Evolutionary conservation across 1,139 yeast genomes (phyloP).

Genomic region (Blastobotrys persicus): DNA sequence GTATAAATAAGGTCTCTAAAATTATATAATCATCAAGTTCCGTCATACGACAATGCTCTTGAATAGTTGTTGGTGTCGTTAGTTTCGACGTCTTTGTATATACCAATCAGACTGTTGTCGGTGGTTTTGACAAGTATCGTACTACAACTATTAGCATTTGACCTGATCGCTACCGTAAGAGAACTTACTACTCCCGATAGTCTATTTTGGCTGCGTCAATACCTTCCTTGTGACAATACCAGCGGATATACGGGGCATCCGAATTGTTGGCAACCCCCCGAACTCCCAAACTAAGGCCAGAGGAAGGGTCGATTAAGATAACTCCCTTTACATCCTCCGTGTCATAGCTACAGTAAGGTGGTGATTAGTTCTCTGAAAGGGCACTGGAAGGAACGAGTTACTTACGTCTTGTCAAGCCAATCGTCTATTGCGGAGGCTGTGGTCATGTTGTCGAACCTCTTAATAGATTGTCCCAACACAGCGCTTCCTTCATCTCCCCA

Average conservation of each 20-base stretch:
- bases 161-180: too few species aligned
- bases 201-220: slow-evolving; percentile 18
- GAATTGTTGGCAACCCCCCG: slow-evolving; percentile 31
- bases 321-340: slow-evolving; percentile 29
- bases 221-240: slow-evolving; percentile 18
- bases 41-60: slow-evolving; percentile 12
- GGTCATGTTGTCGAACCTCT: slow-evolving; percentile 7
- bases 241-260: slow-evolving; percentile 30
- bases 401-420: slow-evolving; percentile 31
- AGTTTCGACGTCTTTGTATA: slow-evolving; percentile 17
- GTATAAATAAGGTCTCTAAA: neutral
- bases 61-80: slow-evolving; percentile 2
- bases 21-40: slow-evolving; percentile 8
- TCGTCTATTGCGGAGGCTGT: slow-evolving; percentile 19
- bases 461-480: slow-evolving; percentile 1
- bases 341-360: slow-evolving; percentile 18
- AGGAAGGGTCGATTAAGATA: slow-evolving; percentile 26
- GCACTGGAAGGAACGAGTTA: neutral
- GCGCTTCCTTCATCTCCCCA: too few species aligned
- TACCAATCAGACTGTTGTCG: slow-evolving; percentile 22
- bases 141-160: slow-evolving; percentile 15
- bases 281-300: slow-evolving; percentile 33
- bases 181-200: slow-evolving; percentile 21
- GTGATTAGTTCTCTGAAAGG: neutral
- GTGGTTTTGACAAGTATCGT: slow-evolving; percentile 19